Evolutionary conservation across 2,329 filamentous ascomycete genomes (phyloP).

Genomic region (Bipolaris gigantea): DNA sequence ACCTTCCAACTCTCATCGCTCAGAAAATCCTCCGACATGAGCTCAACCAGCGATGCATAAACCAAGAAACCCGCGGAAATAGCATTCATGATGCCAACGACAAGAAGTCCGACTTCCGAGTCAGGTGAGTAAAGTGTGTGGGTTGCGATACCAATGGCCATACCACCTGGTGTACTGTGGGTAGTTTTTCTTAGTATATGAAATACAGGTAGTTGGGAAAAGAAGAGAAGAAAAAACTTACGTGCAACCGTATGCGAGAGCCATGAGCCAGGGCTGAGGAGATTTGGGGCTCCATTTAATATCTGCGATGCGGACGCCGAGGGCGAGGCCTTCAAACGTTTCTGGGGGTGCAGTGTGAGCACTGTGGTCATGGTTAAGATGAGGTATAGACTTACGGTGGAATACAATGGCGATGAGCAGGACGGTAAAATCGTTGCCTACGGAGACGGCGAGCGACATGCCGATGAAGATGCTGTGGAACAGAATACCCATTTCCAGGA

Average conservation of each 20-base stretch:
- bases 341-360: conserved; percentile 40
- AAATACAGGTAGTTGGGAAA: too few relatives aligned
- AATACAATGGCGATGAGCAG: conserved; percentile 64
- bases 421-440: conserved; percentile 57
- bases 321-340: conserved; percentile 83
- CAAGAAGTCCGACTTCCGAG: conserved; percentile 73
- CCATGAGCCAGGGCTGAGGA: conserved; percentile 67
- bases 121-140: conserved; percentile 80
- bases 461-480: conserved; percentile 67
- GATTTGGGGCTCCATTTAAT: conserved; percentile 55
- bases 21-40: conserved; percentile 82
- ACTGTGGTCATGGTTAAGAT: neutral
- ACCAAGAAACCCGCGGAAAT: conserved; percentile 78
- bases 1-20: conserved; percentile 73
- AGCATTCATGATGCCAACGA: conserved; percentile 87
- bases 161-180: conserved; percentile 70
- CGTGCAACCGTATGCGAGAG: conserved; percentile 68
- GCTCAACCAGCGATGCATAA: conserved; percentile 81
- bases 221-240: neutral
- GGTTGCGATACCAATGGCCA: conserved; percentile 77
- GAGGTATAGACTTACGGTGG: conserved; percentile 46
- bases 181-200: neutral
- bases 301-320: conserved; percentile 81
- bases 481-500: conserved; percentile 62
- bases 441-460: conserved; percentile 60